Evolutionary conservation across 495 filamentous ascomycete species (phyloP), one percentile per base, ranked within the genome.

Genomic region (Aspergillus hancockii): DNA sequence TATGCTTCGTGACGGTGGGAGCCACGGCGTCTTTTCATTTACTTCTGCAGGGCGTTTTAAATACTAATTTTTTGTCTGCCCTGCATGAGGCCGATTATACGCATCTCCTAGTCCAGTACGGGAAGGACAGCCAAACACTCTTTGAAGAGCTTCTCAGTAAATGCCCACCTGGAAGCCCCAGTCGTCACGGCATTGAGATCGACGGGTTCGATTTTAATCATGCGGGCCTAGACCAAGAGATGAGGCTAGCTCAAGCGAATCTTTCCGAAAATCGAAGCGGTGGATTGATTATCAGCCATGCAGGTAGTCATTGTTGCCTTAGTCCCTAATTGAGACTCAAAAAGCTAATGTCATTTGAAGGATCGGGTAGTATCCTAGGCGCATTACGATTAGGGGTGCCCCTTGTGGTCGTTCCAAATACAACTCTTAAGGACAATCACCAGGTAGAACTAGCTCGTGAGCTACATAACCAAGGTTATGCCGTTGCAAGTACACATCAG

Each of bases 351-450:
- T 67, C 55, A 62, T 12, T 58, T 40, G 18, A 50, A 96, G 92
- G 93, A 56, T 91, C 92, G 22, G 94, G 94, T 14, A 89, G 90
- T n/a, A 90, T 98, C 23, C 78, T 97, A 1, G 91, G 90, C 68
- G 91, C 86, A 0, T 78, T 95, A 30, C 82, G 91, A 31, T 64
- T 83, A 18, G 79, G 80, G 18, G 77, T 89, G 0, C 84, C 88
- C 6, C 70, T 96, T 30, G 83, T 98, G 47, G 90, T 95, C 4
- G 93, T 98, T 22, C 91, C 92, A 8, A 98, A 98, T 71, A 75
- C 83, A 8, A 75, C 78, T 2, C 81, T 98, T 5, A 85, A 96
- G 65, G 90, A 92, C 63, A 96, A 97, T 63, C 94, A 98, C 66
- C 94, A 98, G 71, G 81, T 84, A 36, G 92, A 98, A 69, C 79